phyloP scores from a whole-genome alignment of 2,329 filamentous ascomycete genomes.

The Coleophoma eucalyptorum region DNA sequence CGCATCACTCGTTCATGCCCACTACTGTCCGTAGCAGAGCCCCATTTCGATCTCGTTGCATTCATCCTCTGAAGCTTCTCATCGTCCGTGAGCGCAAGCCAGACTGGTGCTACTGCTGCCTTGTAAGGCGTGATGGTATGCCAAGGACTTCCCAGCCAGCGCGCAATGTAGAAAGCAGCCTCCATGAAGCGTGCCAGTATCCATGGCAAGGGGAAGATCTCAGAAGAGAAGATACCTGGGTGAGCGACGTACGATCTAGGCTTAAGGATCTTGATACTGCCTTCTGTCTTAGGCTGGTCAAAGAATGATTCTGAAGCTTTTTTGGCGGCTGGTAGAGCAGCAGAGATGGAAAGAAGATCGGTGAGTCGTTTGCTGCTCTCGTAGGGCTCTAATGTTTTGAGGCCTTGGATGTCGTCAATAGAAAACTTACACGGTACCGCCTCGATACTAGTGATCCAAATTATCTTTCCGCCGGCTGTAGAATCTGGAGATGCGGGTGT shows the following conservation, averaged over 20 bases:
- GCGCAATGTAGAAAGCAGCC: constrained; percentile 64
- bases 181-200: constrained; percentile 69
- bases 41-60: constrained; percentile 74
- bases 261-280: constrained; percentile 21
- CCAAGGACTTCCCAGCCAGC: constrained; percentile 84
- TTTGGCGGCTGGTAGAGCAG: constrained; percentile 58
- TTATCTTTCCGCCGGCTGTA: constrained; percentile 41
- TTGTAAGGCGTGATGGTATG: constrained; percentile 74
- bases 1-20: constrained; percentile 62
- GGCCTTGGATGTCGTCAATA: constrained; percentile 75
- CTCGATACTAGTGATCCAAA: constrained; percentile 87
- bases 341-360: constrained; percentile 76
- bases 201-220: constrained; percentile 70
- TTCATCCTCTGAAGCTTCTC: constrained; percentile 55
- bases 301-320: constrained; percentile 57
- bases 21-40: constrained; percentile 60
- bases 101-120: constrained; percentile 72
- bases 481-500: constrained; percentile 17
- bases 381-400: constrained; percentile 62
- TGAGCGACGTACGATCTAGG: constrained; percentile 77
- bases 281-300: constrained; percentile 24
- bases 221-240: constrained; percentile 81
- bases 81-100: constrained; percentile 68
- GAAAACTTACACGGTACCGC: constrained; percentile 43
- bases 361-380: constrained; percentile 85